A percentile compares a stretch with the other conserved stretches of the same genome.
Conservation (phyloP, 352 stramenopile genomes). For the Plasmopara muralis region DNA sequence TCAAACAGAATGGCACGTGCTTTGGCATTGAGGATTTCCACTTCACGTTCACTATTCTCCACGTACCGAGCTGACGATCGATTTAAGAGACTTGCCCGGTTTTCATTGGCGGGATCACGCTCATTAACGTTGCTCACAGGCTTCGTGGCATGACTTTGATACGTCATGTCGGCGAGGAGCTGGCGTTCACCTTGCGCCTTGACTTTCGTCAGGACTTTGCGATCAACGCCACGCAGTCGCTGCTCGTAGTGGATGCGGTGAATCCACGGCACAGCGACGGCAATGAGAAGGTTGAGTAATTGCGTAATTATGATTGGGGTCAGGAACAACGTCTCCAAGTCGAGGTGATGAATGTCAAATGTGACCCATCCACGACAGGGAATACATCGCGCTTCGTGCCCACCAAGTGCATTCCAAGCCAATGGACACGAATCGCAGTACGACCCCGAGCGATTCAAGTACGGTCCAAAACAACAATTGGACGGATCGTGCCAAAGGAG, state of each 20-base stretch:
- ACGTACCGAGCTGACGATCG: constrained; percentile 60
- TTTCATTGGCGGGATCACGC: constrained; percentile 7
- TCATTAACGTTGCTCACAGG: not conserved
- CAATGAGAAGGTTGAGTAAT: constrained; percentile 63
- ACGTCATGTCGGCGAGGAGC: constrained; percentile 58
- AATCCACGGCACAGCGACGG: constrained; percentile 65
- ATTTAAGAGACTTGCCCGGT: constrained; percentile 41
- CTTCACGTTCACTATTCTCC: constrained; percentile 54
- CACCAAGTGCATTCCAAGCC: constrained; percentile 43
- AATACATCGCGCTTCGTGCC: constrained; percentile 43
- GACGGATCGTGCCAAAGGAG: constrained; percentile 67
- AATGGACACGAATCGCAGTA: constrained; percentile 52
- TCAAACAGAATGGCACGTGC: constrained; percentile 70
- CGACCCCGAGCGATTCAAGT: constrained; percentile 41
- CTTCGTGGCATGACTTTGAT: constrained; percentile 23
- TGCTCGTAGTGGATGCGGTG: constrained; percentile 66
- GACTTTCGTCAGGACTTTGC: constrained; percentile 56
- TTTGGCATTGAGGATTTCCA: constrained; percentile 61
- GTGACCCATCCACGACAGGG: constrained; percentile 71
- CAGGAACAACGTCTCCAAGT: constrained; percentile 74
- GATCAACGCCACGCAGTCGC: constrained; percentile 43
- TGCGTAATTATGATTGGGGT: constrained; percentile 81
- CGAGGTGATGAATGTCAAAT: constrained; percentile 76
- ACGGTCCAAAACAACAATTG: constrained; percentile 80
- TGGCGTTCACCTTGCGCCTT: constrained; percentile 57